These are phyloP conservation scores for Gloeopeniophorella convolvens DNA, from an alignment of 768 basidiomycete species.

Conservation along the genomic window DNA sequence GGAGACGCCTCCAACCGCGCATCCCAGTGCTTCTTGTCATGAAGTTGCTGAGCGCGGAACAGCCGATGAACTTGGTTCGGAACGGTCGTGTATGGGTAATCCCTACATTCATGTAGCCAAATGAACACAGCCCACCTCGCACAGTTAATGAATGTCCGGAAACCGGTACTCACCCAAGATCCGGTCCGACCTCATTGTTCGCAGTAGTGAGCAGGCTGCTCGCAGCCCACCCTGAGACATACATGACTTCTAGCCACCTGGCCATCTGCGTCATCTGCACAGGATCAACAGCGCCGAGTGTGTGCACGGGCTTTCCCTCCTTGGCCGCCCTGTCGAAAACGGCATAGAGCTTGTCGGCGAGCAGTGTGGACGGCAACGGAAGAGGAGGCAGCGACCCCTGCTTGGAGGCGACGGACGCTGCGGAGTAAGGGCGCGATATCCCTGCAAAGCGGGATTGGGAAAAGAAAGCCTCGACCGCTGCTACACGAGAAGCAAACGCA, in stretches of 20 bases:
- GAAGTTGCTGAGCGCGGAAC: constrained; percentile 86
- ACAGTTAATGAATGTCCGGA: neutral
- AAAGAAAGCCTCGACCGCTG: constrained; percentile 68
- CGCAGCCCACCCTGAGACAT: constrained; percentile 90
- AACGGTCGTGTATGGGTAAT: constrained; percentile 95
- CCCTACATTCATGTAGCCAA: constrained; percentile 39
- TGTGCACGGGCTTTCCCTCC: constrained; percentile 69
- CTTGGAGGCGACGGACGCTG: constrained; percentile 77
- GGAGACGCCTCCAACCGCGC: constrained; percentile 63
- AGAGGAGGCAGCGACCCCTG: constrained; percentile 81
- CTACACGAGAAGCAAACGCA: constrained; percentile 54
- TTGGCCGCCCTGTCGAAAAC: constrained; percentile 57
- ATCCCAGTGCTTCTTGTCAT: constrained; percentile 91
- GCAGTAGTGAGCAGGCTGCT: constrained; percentile 84
- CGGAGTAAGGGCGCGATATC: constrained; percentile 74
- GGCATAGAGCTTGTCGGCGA: constrained; percentile 80
- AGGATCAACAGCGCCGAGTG: constrained; percentile 91
- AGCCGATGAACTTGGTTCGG: constrained; percentile 92
- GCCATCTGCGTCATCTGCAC: constrained; percentile 96
- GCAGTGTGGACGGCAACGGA: constrained; percentile 67
- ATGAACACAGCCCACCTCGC: neutral
- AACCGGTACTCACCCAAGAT: constrained; percentile 56
- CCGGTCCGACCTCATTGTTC: constrained; percentile 88
- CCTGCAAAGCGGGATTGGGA: constrained; percentile 61
- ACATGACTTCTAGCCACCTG: constrained; percentile 75